Percentiles rank a stretch among this genome's conserved stretches.
Conservation (phyloP, 2,329 filamentous ascomycete species). For the Diaporthe caulivora region DNA sequence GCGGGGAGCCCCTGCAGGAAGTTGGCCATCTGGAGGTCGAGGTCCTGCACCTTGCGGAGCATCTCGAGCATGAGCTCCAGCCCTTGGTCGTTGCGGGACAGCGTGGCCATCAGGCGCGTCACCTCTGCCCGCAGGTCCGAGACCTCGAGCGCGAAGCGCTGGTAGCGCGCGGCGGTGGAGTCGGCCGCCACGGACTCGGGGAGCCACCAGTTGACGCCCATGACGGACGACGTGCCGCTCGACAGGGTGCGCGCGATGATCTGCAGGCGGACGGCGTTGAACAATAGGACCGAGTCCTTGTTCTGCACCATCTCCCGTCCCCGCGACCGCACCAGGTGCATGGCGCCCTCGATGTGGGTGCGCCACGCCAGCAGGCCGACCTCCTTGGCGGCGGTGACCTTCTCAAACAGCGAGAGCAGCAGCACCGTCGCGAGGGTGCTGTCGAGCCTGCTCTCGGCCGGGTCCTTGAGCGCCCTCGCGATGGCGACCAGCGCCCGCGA, state of each 20-base stretch:
- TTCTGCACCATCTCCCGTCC: slow-evolving; percentile 67
- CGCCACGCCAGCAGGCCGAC: slow-evolving; percentile 70
- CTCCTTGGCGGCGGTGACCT: slow-evolving; percentile 67
- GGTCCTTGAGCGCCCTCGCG: slow-evolving; percentile 65
- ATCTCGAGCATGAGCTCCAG: slow-evolving; percentile 64
- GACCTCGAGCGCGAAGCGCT: slow-evolving; percentile 65
- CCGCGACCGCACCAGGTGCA: slow-evolving; percentile 69
- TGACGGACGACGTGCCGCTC: slow-evolving; percentile 62
- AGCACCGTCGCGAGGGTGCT: slow-evolving; percentile 70
- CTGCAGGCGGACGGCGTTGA: slow-evolving; percentile 70
- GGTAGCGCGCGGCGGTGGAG: slow-evolving; percentile 57
- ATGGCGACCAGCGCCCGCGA: slow-evolving; percentile 65
- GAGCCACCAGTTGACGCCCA: slow-evolving; percentile 72
- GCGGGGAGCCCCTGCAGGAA: slow-evolving; percentile 66
- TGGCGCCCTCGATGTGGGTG: slow-evolving; percentile 72
- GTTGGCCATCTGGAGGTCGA: slow-evolving; percentile 65
- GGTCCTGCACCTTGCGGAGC: slow-evolving; percentile 62
- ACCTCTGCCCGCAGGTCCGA: slow-evolving; percentile 67
- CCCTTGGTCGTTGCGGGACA: slow-evolving; percentile 61
- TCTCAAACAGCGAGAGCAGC: slow-evolving; percentile 70
- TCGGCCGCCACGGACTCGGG: slow-evolving; percentile 62
- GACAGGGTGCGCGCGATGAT: slow-evolving; percentile 71
- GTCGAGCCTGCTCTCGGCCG: slow-evolving; percentile 62
- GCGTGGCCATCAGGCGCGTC: slow-evolving; percentile 60
- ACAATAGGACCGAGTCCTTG: slow-evolving; percentile 65